A percentile compares a stretch with the other conserved stretches of the same genome.
These are phyloP conservation scores for Diaporthe sp. DNA, from an alignment of 2,329 filamentous ascomycete genomes.

Conservation along the genomic window DNA sequence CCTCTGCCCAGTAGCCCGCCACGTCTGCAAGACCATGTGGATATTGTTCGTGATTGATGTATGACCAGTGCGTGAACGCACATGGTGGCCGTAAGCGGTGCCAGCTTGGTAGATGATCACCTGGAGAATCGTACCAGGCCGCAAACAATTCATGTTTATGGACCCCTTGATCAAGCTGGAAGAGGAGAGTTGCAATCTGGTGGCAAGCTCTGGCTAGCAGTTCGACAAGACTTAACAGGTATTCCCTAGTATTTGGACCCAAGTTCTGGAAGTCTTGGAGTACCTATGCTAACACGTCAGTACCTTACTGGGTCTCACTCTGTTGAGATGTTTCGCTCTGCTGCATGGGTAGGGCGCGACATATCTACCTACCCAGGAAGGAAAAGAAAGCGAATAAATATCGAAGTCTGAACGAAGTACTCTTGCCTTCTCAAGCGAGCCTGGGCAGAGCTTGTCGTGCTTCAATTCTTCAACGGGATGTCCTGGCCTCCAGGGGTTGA, in stretches of 20 bases:
- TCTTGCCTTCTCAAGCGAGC: background rate
- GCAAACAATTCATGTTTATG: background rate
- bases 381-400: background rate
- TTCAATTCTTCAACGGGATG: background rate
- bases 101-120: background rate
- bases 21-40: slow-evolving; percentile 7
- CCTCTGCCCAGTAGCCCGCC: background rate
- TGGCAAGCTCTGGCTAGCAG: background rate
- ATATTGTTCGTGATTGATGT: background rate
- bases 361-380: background rate
- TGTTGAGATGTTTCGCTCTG: background rate
- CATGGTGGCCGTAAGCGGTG: background rate
- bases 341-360: background rate
- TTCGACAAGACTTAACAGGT: background rate
- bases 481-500: background rate
- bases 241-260: background rate
- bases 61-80: background rate
- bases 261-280: background rate
- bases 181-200: background rate
- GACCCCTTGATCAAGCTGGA: background rate
- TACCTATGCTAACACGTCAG: background rate
- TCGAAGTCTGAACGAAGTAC: background rate
- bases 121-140: background rate
- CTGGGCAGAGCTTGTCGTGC: background rate
- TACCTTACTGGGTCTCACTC: too few relatives aligned